Conservation (phyloP, 2,329 filamentous ascomycete species). For the Penicillium sp. region DNA sequence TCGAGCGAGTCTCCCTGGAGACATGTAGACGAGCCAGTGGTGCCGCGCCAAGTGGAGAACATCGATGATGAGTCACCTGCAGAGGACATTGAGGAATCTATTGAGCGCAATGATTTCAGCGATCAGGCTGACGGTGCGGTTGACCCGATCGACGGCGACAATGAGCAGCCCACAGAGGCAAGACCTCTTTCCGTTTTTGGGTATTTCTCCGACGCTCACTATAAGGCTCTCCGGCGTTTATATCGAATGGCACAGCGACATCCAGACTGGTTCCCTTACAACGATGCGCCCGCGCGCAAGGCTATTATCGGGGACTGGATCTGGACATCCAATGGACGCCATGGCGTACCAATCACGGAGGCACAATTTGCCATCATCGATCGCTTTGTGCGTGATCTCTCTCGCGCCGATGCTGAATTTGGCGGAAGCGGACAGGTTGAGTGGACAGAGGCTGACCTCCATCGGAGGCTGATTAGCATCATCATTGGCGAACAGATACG, state of each 20-base stretch:
- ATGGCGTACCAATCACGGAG: constrained; percentile 40
- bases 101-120: constrained; percentile 5
- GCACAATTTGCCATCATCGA: constrained; percentile 41
- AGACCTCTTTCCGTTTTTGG: constrained; percentile 33
- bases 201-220: constrained; percentile 41
- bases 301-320: constrained; percentile 41
- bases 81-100: constrained; percentile 7
- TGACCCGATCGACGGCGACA: constrained; percentile 6
- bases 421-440: constrained; percentile 37
- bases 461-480: constrained; percentile 42
- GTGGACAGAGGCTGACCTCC: constrained; percentile 43
- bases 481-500: constrained; percentile 45
- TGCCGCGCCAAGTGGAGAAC: constrained; percentile 4
- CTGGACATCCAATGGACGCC: constrained; percentile 39
- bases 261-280: constrained; percentile 37
- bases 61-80: constrained; percentile 3
- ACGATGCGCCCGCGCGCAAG: constrained; percentile 30
- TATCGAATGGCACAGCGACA: constrained; percentile 36
- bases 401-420: constrained; percentile 30
- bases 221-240: constrained; percentile 35
- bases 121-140: constrained; percentile 2
- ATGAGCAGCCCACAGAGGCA: constrained; percentile 12
- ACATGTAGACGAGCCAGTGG: constrained; percentile 9
- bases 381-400: constrained; percentile 36
- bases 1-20: constrained; percentile 11